Evolutionary conservation across 148 eudicot species (phyloP).

Genomic region (Polygonum maritimum): DNA sequence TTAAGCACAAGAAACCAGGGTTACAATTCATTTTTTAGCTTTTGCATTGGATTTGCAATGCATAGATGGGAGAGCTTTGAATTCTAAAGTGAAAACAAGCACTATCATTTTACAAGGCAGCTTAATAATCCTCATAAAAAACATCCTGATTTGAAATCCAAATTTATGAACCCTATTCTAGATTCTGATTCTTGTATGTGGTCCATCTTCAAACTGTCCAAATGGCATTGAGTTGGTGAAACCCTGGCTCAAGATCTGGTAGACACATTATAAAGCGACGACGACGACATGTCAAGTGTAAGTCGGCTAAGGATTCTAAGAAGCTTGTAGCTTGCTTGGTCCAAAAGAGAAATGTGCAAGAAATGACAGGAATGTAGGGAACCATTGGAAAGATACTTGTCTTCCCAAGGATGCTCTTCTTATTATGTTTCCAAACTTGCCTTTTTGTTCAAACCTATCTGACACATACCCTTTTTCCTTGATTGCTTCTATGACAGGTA

Average conservation of each 20-base stretch:
- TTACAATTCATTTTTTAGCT: slow-evolving; percentile 1
- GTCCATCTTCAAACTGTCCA: not conserved
- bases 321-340: slow-evolving; percentile 29
- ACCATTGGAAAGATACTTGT: slow-evolving; percentile 66
- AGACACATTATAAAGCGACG: slow-evolving; percentile 24
- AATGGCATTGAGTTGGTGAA: not conserved
- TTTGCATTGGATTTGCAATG: slow-evolving; percentile 13
- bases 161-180: not conserved
- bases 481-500: slow-evolving; percentile 34
- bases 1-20: slow-evolving; percentile 55
- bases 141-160: not conserved
- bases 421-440: slow-evolving; percentile 21
- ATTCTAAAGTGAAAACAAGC: slow-evolving; percentile 30
- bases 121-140: slow-evolving; percentile 1
- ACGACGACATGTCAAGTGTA: slow-evolving; percentile 16
- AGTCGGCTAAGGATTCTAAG: slow-evolving; percentile 8
- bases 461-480: slow-evolving; percentile 34
- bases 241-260: not conserved
- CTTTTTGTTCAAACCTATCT: slow-evolving; percentile 81
- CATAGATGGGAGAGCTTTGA: slow-evolving; percentile 51
- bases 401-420: slow-evolving; percentile 70
- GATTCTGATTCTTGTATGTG: not conserved
- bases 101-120: not conserved
- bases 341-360: slow-evolving; percentile 39
- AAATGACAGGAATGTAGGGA: slow-evolving; percentile 56